Evolutionary conservation across 78 protist genomes (phyloP).

Genomic region (Dictyostelium firmibasis): DNA sequence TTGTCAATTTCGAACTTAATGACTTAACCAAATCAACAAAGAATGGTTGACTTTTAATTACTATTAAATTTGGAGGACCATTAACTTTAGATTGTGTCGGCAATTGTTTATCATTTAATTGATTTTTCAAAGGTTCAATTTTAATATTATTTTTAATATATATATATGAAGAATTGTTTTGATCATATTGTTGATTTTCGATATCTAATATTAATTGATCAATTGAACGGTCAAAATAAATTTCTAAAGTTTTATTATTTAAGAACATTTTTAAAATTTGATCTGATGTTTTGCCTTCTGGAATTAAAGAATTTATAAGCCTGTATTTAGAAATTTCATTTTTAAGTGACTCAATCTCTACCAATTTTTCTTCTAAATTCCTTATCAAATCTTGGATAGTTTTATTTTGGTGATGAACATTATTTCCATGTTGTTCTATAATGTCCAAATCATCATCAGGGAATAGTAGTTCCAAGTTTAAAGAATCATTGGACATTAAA

Average conservation of each 20-base stretch:
- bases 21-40: not conserved
- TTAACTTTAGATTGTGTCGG: too few relatives aligned
- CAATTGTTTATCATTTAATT: too few relatives aligned
- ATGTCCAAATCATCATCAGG: not conserved
- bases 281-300: not conserved
- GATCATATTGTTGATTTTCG: not conserved
- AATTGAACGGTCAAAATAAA: too few relatives aligned
- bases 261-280: too few relatives aligned
- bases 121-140: not conserved
- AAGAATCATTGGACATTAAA: too few relatives aligned
- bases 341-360: not conserved
- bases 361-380: not conserved
- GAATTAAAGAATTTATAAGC: not conserved
- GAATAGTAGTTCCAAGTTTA: too few relatives aligned
- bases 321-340: not conserved
- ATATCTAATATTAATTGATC: not conserved
- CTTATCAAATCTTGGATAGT: too few relatives aligned
- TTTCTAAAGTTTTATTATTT: too few relatives aligned
- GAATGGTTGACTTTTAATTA: not conserved
- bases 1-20: not conserved
- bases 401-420: too few relatives aligned
- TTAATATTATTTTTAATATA: too few relatives aligned
- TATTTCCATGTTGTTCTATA: not conserved
- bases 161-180: too few relatives aligned
- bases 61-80: not conserved